Evolutionary conservation across 2,329 filamentous ascomycete species (phyloP).

Genomic region (Trichophyton benhamiae): DNA sequence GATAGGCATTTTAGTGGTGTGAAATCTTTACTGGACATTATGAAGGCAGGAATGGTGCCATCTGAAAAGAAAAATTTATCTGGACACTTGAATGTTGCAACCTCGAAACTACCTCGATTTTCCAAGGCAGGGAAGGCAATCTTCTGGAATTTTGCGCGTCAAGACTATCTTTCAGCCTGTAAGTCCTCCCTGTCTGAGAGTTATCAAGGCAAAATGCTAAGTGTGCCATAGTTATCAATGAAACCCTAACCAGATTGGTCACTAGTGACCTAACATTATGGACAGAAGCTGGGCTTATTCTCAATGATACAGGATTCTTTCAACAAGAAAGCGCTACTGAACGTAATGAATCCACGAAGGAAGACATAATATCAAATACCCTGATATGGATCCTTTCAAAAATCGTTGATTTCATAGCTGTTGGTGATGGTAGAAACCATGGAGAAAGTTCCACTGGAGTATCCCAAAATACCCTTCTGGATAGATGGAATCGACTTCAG

Average conservation of each 20-base stretch:
- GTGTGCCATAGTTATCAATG: constrained; percentile 38
- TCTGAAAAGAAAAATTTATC: neutral
- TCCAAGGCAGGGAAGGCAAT: constrained; percentile 47
- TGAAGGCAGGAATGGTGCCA: constrained; percentile 17
- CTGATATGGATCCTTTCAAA: constrained; percentile 55
- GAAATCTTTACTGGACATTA: constrained; percentile 46
- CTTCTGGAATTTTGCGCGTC: constrained; percentile 56
- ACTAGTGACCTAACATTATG: constrained; percentile 51
- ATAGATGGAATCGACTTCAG: constrained; percentile 41
- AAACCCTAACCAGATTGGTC: constrained; percentile 48
- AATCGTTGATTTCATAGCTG: constrained; percentile 52
- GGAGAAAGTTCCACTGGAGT: constrained; percentile 21
- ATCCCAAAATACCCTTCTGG: constrained; percentile 32
- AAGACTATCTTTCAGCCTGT: constrained; percentile 53
- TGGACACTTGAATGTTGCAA: constrained; percentile 13
- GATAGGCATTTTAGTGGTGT: constrained; percentile 52
- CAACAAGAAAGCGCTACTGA: constrained; percentile 30
- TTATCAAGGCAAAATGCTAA: neutral
- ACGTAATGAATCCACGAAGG: constrained; percentile 39
- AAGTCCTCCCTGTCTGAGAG: constrained; percentile 19
- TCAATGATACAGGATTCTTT: constrained; percentile 43
- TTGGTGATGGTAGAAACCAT: constrained; percentile 39
- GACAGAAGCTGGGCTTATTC: constrained; percentile 50
- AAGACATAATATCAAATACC: constrained; percentile 53
- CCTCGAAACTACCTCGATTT: constrained; percentile 28